Evolutionary conservation across 768 basidiomycete genomes (phyloP).

Genomic region (Rhodotorula taiwanensis): DNA sequence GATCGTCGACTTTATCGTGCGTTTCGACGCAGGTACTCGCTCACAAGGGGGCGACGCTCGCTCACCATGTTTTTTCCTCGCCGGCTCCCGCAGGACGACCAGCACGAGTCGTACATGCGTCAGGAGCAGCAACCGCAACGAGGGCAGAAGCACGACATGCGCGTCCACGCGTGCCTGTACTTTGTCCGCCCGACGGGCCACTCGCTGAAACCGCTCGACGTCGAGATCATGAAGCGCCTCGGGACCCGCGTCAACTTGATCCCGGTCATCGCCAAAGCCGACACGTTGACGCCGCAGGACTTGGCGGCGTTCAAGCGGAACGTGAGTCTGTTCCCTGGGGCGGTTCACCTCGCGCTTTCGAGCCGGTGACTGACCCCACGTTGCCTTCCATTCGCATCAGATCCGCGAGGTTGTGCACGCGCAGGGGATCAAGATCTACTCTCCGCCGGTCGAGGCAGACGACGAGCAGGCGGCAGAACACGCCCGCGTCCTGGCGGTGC

Average conservation of each 20-base stretch:
- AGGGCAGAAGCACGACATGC: constrained; percentile 82
- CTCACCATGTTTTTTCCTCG: constrained; percentile 1
- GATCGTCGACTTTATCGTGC: constrained; percentile 85
- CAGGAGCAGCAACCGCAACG: constrained; percentile 99
- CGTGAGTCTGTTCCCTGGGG: too few species aligned
- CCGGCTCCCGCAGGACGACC: constrained; percentile 43
- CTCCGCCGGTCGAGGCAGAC: constrained; percentile 82
- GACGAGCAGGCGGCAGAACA: constrained; percentile 80
- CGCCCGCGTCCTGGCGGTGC: constrained; percentile 63
- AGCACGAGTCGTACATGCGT: constrained; percentile 49
- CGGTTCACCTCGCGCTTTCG: too few species aligned
- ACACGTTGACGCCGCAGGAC: constrained; percentile 92
- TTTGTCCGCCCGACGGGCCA: constrained; percentile 95
- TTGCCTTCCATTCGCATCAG: too few species aligned
- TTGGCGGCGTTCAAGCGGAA: constrained; percentile 85
- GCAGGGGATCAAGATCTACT: constrained; percentile 91
- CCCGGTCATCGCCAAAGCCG: constrained; percentile 94
- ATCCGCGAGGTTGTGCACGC: constrained; percentile 82
- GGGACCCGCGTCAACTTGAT: constrained; percentile 97
- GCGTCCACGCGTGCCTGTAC: constrained; percentile 94
- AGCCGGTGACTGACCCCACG: too few species aligned
- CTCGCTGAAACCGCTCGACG: constrained; percentile 92
- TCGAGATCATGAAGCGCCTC: constrained; percentile 99
- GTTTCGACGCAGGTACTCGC: not conserved
- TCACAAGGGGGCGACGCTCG: not conserved